Percentiles rank a stretch among this genome's conserved stretches.
Conservation (phyloP, 805 yeast genomes). For the Lachancea kluyveri region DNA sequence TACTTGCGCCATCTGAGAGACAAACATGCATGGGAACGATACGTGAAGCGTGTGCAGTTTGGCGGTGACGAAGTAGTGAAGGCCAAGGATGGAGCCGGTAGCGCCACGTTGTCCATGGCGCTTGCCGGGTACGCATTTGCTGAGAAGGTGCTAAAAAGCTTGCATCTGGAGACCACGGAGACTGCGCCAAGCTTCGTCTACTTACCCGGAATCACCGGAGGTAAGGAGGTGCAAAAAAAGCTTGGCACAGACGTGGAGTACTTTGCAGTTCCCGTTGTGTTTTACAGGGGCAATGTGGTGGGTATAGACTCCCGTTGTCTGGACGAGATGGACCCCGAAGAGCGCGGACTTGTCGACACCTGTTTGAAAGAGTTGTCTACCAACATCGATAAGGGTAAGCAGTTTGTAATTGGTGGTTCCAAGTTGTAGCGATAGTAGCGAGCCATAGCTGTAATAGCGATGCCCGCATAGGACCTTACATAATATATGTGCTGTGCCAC, state of each 20-base stretch:
- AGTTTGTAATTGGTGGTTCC: slow-evolving; percentile 33
- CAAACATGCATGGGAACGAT: slow-evolving; percentile 47
- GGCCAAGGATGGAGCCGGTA: slow-evolving; percentile 80
- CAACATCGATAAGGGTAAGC: slow-evolving; percentile 55
- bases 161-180: slow-evolving; percentile 22
- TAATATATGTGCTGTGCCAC: no score
- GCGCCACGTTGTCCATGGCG: slow-evolving; percentile 83
- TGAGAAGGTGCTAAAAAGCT: slow-evolving; percentile 48
- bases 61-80: slow-evolving; percentile 88
- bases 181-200: slow-evolving; percentile 43
- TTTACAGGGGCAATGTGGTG: slow-evolving; percentile 47
- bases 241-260: slow-evolving; percentile 37
- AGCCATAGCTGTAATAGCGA: no score
- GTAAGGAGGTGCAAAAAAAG: slow-evolving; percentile 36
- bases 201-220: slow-evolving; percentile 48
- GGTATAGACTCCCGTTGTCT: slow-evolving; percentile 47
- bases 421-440: slow-evolving; percentile 21
- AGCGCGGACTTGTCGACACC: slow-evolving; percentile 44
- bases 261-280: slow-evolving; percentile 57
- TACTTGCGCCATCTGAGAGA: slow-evolving; percentile 32
- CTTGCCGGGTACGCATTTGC: slow-evolving; percentile 78
- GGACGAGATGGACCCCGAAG: slow-evolving; percentile 39
- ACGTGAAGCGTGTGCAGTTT: slow-evolving; percentile 72
- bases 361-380: slow-evolving; percentile 48
- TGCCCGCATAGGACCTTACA: no score